Conservation (phyloP, 768 basidiomycete species). For the Auricularia heimuer region DNA sequence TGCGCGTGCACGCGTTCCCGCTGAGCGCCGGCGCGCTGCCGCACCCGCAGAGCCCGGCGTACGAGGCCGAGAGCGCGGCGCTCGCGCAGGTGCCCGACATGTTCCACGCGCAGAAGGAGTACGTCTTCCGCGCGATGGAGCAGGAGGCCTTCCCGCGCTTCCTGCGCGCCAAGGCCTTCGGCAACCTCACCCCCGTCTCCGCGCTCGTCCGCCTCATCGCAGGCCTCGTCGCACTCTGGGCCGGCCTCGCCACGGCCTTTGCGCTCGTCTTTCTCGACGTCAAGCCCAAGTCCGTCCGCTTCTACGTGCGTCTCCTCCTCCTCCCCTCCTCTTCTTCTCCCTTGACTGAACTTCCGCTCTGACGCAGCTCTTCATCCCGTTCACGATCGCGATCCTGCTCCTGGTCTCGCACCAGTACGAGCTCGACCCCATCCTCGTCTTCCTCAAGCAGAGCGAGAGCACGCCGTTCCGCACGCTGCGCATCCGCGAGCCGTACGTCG, state of each 20-base stretch:
- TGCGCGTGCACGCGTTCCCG: conserved; percentile 88
- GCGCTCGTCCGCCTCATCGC: conserved; percentile 76
- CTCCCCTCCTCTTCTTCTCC: conserved; percentile 1
- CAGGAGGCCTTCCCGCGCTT: conserved; percentile 92
- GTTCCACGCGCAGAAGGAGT: conserved; percentile 96
- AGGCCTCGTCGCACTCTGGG: conserved; percentile 84
- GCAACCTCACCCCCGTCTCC: conserved; percentile 88
- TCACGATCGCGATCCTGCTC: conserved; percentile 79
- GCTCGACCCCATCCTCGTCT: conserved; percentile 90
- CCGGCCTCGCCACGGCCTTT: conserved; percentile 86
- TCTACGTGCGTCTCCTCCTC: conserved; percentile 66
- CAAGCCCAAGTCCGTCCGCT: conserved; percentile 81
- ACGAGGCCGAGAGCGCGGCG: conserved; percentile 49
- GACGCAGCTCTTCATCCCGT: conserved; percentile 86
- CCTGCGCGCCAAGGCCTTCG: conserved; percentile 94
- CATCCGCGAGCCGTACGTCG: conserved; percentile 90
- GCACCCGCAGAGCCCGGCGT: conserved; percentile 36
- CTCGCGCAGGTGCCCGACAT: conserved; percentile 89
- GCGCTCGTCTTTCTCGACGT: conserved; percentile 90
- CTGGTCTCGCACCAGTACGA: conserved; percentile 95
- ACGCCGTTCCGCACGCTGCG: conserved; percentile 91
- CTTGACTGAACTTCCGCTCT: conserved; percentile 1
- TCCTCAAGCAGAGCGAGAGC: conserved; percentile 89
- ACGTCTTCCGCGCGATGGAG: conserved; percentile 93
- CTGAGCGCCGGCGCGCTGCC: conserved; percentile 67